Evolutionary conservation across 495 filamentous ascomycete genomes (phyloP).

Genomic region (Talaromyces adpressus): DNA sequence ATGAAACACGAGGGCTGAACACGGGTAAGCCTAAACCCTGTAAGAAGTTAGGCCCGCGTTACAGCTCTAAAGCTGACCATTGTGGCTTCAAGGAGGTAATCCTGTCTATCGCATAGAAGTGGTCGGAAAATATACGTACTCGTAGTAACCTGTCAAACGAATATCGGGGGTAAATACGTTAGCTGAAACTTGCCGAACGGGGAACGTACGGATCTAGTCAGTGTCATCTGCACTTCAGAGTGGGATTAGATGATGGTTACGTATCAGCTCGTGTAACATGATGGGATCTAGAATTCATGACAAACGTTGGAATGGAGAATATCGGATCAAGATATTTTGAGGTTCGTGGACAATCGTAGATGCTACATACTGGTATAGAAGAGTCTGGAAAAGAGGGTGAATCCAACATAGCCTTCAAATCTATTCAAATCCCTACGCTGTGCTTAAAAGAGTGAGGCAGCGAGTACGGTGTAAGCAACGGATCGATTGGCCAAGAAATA

Average conservation of each 20-base stretch:
- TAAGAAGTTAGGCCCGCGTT: not conserved
- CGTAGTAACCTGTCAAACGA: not conserved
- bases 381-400: not conserved
- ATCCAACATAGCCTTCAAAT: not conserved
- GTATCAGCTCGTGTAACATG: not conserved
- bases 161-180: not conserved
- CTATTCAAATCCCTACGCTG: not conserved
- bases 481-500: not conserved
- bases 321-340: not conserved
- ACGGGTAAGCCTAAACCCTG: not conserved
- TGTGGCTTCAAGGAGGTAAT: not conserved
- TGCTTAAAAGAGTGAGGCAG: not conserved
- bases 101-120: not conserved
- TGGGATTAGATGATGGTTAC: not conserved
- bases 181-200: not conserved
- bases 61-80: not conserved
- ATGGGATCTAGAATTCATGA: not conserved
- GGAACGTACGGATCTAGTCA: not conserved
- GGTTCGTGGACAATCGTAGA: not conserved
- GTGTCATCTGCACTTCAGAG: not conserved
- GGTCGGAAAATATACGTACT: not conserved
- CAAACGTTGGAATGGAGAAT: not conserved
- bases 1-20: not conserved
- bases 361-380: not conserved
- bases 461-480: not conserved